Percentiles rank a stretch among this genome's conserved stretches.
Conservation (phyloP, 352 stramenopile species). For the Globisporangium spinosum region DNA sequence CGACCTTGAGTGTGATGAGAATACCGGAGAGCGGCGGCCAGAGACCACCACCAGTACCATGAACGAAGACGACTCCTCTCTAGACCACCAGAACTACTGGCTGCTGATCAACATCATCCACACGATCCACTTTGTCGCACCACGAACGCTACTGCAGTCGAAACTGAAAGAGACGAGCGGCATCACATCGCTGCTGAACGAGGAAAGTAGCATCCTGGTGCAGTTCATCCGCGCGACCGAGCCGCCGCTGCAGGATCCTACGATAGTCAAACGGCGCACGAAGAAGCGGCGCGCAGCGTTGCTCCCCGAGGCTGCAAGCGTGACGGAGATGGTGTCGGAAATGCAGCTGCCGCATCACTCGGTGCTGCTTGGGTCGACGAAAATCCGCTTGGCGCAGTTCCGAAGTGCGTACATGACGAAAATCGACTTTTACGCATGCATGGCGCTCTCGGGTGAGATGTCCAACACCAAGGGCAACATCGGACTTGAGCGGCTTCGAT, state of each 20-base stretch:
- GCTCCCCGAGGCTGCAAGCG: constrained; percentile 22
- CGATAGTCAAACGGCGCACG: constrained; percentile 21
- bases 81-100: constrained; percentile 52
- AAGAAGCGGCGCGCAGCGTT: constrained; percentile 42
- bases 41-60: background rate
- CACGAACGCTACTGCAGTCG: constrained; percentile 61
- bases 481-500: constrained; percentile 67
- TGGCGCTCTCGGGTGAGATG: constrained; percentile 73
- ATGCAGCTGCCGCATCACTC: constrained; percentile 38
- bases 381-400: constrained; percentile 78
- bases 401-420: constrained; percentile 83
- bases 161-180: constrained; percentile 79
- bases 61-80: constrained; percentile 5
- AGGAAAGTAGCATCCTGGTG: constrained; percentile 71
- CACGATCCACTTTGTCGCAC: constrained; percentile 73
- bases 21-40: constrained; percentile 8
- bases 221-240: constrained; percentile 75
- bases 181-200: constrained; percentile 54
- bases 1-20: constrained; percentile 26
- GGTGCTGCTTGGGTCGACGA: constrained; percentile 62
- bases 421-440: constrained; percentile 81
- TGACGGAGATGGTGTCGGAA: constrained; percentile 36
- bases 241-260: constrained; percentile 59
- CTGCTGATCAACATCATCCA: constrained; percentile 74
- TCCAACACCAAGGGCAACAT: constrained; percentile 87